Conservation (phyloP, 148 eudicot genomes). For the Pouteria glomerata region DNA sequence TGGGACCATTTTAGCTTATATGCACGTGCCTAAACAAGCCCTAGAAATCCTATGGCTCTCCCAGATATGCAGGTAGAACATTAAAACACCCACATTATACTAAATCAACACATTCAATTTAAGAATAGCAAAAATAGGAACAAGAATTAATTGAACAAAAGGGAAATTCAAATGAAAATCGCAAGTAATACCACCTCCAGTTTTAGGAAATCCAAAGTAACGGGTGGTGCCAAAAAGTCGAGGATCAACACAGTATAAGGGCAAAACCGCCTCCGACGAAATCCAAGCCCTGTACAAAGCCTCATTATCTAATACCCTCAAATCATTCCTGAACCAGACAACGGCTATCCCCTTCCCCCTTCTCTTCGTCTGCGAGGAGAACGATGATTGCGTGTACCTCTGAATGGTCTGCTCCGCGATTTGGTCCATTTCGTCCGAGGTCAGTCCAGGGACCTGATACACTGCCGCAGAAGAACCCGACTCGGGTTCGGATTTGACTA, state of each 20-base stretch:
- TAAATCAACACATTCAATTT: no score
- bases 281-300: constrained; percentile 68
- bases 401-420: constrained; percentile 41
- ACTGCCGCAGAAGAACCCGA: neutral
- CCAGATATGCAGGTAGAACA: neutral
- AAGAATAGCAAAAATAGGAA: no score
- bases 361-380: constrained; percentile 13
- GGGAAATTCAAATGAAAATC: neutral
- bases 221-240: constrained; percentile 54
- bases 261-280: constrained; percentile 65
- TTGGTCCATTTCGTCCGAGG: constrained; percentile 36
- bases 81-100: neutral
- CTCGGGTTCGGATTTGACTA: neutral
- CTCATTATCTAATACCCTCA: constrained; percentile 88
- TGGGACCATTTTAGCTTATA: neutral
- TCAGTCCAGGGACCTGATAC: constrained; percentile 43
- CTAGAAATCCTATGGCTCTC: neutral
- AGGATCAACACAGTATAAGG: constrained; percentile 87
- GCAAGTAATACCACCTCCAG: constrained; percentile 56
- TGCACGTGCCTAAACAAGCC: neutral
- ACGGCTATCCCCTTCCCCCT: constrained; percentile 64
- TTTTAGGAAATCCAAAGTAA: constrained; percentile 79
- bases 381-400: constrained; percentile 34
- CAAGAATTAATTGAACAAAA: neutral
- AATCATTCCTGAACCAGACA: constrained; percentile 88